Evolutionary conservation across 257 asterid species (phyloP).

Genomic region (Rubia yunnanensis): DNA sequence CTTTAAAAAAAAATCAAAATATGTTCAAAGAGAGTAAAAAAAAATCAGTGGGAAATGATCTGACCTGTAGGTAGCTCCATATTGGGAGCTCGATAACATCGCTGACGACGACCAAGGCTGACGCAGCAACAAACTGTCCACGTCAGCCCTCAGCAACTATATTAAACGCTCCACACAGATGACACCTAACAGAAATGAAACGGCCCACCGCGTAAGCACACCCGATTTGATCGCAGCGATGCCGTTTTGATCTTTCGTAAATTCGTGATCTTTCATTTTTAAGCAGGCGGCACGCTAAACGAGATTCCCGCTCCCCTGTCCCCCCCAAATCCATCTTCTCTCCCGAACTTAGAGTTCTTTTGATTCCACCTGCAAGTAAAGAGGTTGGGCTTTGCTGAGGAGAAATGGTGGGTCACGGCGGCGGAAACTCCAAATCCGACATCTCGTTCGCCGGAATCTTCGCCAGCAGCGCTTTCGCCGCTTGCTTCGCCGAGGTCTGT

Average conservation of each 20-base stretch:
- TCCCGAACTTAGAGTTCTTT: not conserved
- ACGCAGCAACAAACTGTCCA: not conserved
- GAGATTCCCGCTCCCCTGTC: conserved; percentile 7
- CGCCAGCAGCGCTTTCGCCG: conserved; percentile 89
- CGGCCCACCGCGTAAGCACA: conserved; percentile 1
- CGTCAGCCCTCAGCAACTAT: not conserved
- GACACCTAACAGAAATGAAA: not conserved
- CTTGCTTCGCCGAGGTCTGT: conserved; percentile 87
- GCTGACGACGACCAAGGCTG: not conserved
- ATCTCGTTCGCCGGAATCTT: conserved; percentile 77
- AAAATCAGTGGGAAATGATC: not conserved
- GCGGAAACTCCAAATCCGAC: conserved; percentile 43
- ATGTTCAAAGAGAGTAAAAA: too few species aligned
- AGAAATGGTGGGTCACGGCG: conserved; percentile 58
- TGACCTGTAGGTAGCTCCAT: too few species aligned
- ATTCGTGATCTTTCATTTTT: not conserved
- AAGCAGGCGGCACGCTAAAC: conserved; percentile 5
- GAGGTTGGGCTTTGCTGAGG: not conserved
- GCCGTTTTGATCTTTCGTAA: too few species aligned
- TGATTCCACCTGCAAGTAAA: not conserved
- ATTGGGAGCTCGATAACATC: not conserved
- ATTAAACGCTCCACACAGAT: not conserved
- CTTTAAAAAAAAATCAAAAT: too few species aligned
- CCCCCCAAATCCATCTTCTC: not conserved
- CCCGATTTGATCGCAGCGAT: conserved; percentile 5